Conservation (phyloP, 2,329 filamentous ascomycete genomes). For the Peltaster fructicola region DNA sequence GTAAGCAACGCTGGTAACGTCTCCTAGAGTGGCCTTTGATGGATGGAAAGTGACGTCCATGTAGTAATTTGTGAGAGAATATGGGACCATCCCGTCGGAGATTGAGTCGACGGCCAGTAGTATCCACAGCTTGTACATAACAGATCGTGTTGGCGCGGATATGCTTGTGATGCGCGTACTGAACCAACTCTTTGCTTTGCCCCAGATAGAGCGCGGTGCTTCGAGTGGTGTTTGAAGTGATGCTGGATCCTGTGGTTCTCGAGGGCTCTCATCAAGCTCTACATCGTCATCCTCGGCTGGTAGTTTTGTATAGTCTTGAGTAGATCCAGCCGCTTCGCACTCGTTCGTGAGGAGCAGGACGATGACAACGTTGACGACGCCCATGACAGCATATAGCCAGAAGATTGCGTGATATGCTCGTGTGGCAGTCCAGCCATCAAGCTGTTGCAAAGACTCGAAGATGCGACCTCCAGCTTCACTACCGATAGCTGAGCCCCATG, state of each 20-base stretch:
- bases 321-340: slow-evolving; percentile 29
- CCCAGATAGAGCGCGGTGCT: background rate
- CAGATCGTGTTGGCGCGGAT: slow-evolving; percentile 34
- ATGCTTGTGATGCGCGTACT: slow-evolving; percentile 41
- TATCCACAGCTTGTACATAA: slow-evolving; percentile 44
- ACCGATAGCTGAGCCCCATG: slow-evolving; percentile 37
- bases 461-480: slow-evolving; percentile 35
- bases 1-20: slow-evolving; percentile 33
- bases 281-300: slow-evolving; percentile 8
- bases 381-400: slow-evolving; percentile 41
- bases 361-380: slow-evolving; percentile 31
- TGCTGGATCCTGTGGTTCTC: no score
- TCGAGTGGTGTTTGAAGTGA: background rate
- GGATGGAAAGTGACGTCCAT: slow-evolving; percentile 38
- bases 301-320: slow-evolving; percentile 17
- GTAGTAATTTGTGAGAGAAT: slow-evolving; percentile 36
- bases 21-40: slow-evolving; percentile 35
- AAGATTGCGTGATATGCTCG: slow-evolving; percentile 41
- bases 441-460: slow-evolving; percentile 28
- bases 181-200: slow-evolving; percentile 13
- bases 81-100: slow-evolving; percentile 44
- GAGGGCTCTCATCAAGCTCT: slow-evolving; percentile 7
- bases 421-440: slow-evolving; percentile 31
- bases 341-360: slow-evolving; percentile 30
- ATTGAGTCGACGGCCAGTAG: slow-evolving; percentile 53